These are phyloP conservation scores for Cryptosporidium andersoni DNA, from an alignment of 169 alveolate genomes.

Conservation along the genomic window DNA sequence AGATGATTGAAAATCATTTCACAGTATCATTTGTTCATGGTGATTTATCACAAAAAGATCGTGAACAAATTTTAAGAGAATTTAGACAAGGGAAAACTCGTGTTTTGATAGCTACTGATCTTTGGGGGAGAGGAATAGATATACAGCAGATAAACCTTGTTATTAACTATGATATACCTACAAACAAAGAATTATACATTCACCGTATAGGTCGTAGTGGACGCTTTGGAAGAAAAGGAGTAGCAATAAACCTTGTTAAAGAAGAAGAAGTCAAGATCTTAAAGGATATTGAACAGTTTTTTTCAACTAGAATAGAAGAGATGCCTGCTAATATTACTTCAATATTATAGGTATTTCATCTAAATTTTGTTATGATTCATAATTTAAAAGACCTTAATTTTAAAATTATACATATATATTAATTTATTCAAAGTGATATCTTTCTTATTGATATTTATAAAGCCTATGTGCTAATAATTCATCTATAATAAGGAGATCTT, in stretches of 20 bases:
- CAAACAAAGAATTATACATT: constrained; percentile 95
- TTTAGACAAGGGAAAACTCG: constrained; percentile 95
- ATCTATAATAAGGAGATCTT: too few relatives aligned
- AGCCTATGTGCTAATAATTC: neutral
- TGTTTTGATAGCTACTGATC: constrained; percentile 97
- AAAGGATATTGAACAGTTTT: constrained; percentile 23
- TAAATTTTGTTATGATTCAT: too few relatives aligned
- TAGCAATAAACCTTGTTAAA: constrained; percentile 93
- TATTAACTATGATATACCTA: constrained; percentile 98
- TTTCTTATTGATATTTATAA: neutral
- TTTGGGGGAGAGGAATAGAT: constrained; percentile 99
- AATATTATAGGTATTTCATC: neutral
- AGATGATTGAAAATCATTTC: constrained; percentile 96
- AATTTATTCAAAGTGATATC: neutral
- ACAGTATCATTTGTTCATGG: constrained; percentile 97
- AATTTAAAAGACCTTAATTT: too few relatives aligned
- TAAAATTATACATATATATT: too few relatives aligned
- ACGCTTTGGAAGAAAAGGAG: constrained; percentile 98
- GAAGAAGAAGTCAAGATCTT: constrained; percentile 43
- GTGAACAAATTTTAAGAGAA: constrained; percentile 96
- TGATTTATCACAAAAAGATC: constrained; percentile 95
- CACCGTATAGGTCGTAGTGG: constrained; percentile 99
- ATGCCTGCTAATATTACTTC: constrained; percentile 22
- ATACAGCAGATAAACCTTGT: constrained; percentile 98
- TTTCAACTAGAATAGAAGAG: constrained; percentile 30